Conservation (phyloP, 1,284 basidiomycete species). For the Erythrobasidium hasegawianum region DNA sequence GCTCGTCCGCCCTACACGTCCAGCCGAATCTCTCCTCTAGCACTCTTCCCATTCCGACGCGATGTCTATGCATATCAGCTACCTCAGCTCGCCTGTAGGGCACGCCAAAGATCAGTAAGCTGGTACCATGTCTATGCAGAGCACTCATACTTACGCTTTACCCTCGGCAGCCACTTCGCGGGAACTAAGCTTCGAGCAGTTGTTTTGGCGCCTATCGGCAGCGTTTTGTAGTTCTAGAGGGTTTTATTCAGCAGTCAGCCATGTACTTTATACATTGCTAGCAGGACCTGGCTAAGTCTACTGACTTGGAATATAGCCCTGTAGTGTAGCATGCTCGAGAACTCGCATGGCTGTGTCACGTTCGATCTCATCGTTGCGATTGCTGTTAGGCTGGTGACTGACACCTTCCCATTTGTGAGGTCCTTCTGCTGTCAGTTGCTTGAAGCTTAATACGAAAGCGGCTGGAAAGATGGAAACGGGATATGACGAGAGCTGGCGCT, state of each 20-base stretch:
- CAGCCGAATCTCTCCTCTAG: constrained; percentile 19
- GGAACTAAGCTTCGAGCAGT: no score
- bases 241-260: no score
- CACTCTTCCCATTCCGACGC: not conserved
- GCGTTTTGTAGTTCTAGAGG: no score
- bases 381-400: not conserved
- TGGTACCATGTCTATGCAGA: no score
- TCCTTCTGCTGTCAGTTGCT: not conserved
- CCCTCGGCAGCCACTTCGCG: no score
- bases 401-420: not conserved
- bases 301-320: not conserved
- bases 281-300: no score
- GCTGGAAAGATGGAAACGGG: constrained; percentile 25
- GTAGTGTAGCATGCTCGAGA: not conserved
- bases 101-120: no score
- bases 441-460: constrained; percentile 18
- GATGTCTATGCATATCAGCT: not conserved
- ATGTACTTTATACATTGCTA: no score
- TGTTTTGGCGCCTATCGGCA: no score
- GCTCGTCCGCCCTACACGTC: constrained; percentile 22
- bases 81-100: no score
- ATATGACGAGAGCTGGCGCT: constrained; percentile 15
- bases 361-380: not conserved
- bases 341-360: not conserved
- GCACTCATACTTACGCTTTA: no score